These are phyloP conservation scores for Cladosporium sp. DNA, from an alignment of 2,329 filamentous ascomycete genomes.

Conservation along the genomic window DNA sequence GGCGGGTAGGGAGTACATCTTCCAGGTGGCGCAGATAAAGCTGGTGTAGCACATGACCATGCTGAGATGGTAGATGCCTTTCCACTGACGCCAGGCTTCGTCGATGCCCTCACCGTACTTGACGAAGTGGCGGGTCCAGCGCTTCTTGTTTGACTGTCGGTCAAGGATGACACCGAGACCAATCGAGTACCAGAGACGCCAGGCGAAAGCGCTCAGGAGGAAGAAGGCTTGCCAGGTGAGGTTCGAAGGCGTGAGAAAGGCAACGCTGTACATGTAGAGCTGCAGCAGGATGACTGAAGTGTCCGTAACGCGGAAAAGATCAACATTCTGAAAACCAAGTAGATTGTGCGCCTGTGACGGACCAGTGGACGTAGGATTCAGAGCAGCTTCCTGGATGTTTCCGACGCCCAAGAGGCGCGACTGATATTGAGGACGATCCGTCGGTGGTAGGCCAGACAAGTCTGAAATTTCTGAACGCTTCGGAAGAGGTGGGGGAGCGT, in stretches of 20 bases:
- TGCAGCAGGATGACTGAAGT: conserved; percentile 73
- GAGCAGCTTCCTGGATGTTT: conserved; percentile 30
- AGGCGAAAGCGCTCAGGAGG: conserved; percentile 71
- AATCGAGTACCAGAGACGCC: conserved; percentile 88
- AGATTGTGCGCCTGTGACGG: conserved; percentile 76
- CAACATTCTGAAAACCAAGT: conserved; percentile 76
- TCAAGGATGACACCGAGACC: conserved; percentile 83
- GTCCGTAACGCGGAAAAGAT: conserved; percentile 84
- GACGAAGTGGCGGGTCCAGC: conserved; percentile 95
- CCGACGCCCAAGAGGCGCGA: conserved; percentile 35
- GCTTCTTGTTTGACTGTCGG: conserved; percentile 82
- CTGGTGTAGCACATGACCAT: conserved; percentile 86
- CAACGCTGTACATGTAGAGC: conserved; percentile 68
- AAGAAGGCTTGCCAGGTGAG: conserved; percentile 73
- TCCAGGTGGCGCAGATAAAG: conserved; percentile 89
- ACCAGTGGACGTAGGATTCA: conserved; percentile 42
- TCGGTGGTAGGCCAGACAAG: conserved; percentile 33
- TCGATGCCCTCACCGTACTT: conserved; percentile 89
- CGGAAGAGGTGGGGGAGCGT: conserved; percentile 66
- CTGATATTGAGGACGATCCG: conserved; percentile 39
- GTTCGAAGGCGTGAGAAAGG: conserved; percentile 73
- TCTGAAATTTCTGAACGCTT: conserved; percentile 47
- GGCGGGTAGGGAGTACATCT: conserved; percentile 83
- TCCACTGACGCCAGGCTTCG: conserved; percentile 98
- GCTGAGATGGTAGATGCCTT: conserved; percentile 88